Evolutionary conservation across 108 stramenopile species (phyloP).

Genomic region (Cyclotella choctawhatcheeana): DNA sequence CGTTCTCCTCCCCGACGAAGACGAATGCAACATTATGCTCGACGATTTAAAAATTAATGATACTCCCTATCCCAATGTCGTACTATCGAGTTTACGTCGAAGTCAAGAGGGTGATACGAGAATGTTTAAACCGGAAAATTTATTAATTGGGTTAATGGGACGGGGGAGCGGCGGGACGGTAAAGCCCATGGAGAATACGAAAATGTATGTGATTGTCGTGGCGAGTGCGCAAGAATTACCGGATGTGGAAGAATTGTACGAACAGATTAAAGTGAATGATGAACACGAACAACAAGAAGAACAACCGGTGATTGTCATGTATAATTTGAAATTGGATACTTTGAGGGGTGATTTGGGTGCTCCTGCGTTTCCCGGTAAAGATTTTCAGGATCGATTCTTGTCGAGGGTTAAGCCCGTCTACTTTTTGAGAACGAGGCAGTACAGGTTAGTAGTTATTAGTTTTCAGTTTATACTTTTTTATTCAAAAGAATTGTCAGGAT

Average conservation of each 20-base stretch:
- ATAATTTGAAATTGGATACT: constrained; percentile 93
- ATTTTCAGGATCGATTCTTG: constrained; percentile 93
- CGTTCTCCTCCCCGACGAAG: constrained; percentile 82
- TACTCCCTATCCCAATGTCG: constrained; percentile 69
- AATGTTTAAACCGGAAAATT: constrained; percentile 84
- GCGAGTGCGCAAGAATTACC: constrained; percentile 94
- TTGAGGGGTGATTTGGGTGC: constrained; percentile 93
- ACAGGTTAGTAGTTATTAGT: no score
- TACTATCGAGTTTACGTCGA: constrained; percentile 58
- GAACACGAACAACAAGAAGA: neutral
- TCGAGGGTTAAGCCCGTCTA: constrained; percentile 88
- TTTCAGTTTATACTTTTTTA: no score
- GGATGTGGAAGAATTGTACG: constrained; percentile 87
- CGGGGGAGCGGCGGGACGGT: constrained; percentile 67
- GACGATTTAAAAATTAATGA: constrained; percentile 54
- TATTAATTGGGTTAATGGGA: constrained; percentile 85
- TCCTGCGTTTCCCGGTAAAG: constrained; percentile 89
- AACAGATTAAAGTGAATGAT: constrained; percentile 40
- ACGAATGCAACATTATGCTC: constrained; percentile 73
- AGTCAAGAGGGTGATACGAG: constrained; percentile 73
- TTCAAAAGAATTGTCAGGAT: no score
- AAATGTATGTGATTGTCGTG: constrained; percentile 85
- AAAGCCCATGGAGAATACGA: constrained; percentile 63
- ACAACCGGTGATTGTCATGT: constrained; percentile 86
- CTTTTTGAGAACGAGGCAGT: constrained; percentile 92